These are phyloP conservation scores for Begonia peltatifolia DNA, from an alignment of 306 rosid genomes.

Conservation along the genomic window DNA sequence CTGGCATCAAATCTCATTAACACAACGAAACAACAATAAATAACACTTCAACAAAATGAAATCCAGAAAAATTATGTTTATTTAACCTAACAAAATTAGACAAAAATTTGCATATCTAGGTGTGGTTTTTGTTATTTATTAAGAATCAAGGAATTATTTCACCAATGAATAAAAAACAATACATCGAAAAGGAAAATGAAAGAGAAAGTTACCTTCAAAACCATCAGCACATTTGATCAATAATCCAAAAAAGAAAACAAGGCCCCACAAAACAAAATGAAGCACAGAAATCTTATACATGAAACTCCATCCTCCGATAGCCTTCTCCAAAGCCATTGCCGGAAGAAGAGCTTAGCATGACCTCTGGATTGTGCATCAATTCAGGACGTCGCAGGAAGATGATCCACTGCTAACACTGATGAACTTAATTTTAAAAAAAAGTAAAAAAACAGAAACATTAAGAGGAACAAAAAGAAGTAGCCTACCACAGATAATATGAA, in stretches of 20 bases:
- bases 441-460: no score
- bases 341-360: slow-evolving; percentile 11
- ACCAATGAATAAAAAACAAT: not conserved
- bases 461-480: not conserved
- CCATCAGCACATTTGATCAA: slow-evolving; percentile 58
- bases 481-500: slow-evolving; percentile 6
- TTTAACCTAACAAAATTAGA: not conserved
- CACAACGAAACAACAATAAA: not conserved
- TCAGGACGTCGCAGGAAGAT: not conserved
- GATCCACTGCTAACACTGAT: no score
- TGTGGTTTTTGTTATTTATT: no score
- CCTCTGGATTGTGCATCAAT: slow-evolving; percentile 7
- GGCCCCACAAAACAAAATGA: slow-evolving; percentile 55
- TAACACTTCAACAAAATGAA: not conserved
- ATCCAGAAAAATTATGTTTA: not conserved
- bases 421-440: no score
- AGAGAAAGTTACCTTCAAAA: slow-evolving; percentile 30
- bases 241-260: slow-evolving; percentile 49
- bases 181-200: not conserved
- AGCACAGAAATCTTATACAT: slow-evolving; percentile 19
- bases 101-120: not conserved
- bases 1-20: no score
- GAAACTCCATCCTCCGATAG: slow-evolving; percentile 5
- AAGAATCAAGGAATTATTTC: not conserved
- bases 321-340: slow-evolving; percentile 10